phyloP scores from a whole-genome alignment of 2,329 filamentous ascomycete species.

The Colletotrichum liaoningense region DNA sequence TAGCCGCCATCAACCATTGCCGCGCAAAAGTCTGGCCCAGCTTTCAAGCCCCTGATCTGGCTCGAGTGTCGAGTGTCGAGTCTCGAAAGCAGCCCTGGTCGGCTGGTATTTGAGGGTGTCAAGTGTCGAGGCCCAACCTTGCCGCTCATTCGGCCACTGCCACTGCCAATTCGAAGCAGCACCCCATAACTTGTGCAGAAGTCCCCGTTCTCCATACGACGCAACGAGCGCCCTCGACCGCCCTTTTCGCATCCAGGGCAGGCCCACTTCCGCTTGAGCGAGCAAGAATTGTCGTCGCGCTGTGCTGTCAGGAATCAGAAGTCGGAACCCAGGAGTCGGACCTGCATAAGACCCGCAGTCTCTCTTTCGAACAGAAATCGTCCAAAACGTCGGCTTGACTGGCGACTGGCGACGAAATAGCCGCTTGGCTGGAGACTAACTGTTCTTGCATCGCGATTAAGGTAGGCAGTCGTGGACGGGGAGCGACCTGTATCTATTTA shows the following conservation, averaged over 20 bases:
- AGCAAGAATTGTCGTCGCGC: neutral
- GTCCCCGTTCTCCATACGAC: neutral
- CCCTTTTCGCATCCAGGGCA: neutral
- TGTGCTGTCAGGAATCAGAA: neutral
- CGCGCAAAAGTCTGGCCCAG: conserved; percentile 10
- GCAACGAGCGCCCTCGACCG: neutral
- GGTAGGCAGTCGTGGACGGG: neutral
- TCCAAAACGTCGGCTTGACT: neutral
- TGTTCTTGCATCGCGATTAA: neutral
- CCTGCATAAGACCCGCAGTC: conserved; percentile 8
- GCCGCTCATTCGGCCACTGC: conserved; percentile 5
- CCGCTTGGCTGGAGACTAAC: neutral
- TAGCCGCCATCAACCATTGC: conserved; percentile 5
- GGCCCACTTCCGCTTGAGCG: neutral
- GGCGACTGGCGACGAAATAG: neutral
- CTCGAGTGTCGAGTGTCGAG: neutral
- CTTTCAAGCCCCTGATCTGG: neutral
- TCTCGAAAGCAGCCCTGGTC: conserved; percentile 5
- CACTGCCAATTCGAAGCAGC: neutral
- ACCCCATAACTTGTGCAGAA: neutral
- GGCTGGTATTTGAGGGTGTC: conserved; percentile 7
- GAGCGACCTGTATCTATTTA: neutral
- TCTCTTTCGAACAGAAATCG: neutral
- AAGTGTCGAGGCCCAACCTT: conserved; percentile 3
- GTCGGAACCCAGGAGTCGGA: neutral